Conservation (phyloP, 1,284 basidiomycete species). For the Prillingera fragicola region DNA sequence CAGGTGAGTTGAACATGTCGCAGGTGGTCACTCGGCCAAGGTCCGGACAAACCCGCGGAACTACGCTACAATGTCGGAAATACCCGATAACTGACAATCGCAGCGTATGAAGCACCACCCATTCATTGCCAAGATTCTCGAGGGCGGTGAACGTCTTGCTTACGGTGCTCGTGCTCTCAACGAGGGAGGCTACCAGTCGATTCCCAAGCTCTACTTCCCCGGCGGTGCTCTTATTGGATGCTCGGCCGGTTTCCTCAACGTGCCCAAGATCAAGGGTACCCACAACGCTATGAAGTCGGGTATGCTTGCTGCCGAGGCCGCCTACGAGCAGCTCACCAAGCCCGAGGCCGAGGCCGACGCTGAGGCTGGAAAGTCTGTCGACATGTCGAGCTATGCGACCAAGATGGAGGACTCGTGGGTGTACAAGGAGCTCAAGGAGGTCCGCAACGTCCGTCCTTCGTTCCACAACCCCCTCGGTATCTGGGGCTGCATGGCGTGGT, state of each 20-base stretch:
- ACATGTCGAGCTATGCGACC: conserved; percentile 72
- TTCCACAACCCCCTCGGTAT: conserved; percentile 82
- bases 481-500: conserved; percentile 84
- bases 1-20: conserved; percentile 59
- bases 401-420: conserved; percentile 79
- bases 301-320: conserved; percentile 90
- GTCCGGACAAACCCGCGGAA: too few species aligned
- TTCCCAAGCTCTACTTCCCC: conserved; percentile 88
- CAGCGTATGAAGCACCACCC: conserved; percentile 98
- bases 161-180: conserved; percentile 90
- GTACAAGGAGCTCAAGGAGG: conserved; percentile 79
- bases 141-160: conserved; percentile 71
- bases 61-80: too few species aligned
- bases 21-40: too few species aligned
- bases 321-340: conserved; percentile 59
- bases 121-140: conserved; percentile 74
- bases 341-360: conserved; percentile 13
- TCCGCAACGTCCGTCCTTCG: conserved; percentile 85
- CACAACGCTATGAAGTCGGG: conserved; percentile 99
- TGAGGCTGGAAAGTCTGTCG: conserved; percentile 47
- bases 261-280: conserved; percentile 99
- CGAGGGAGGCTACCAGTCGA: conserved; percentile 90
- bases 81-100: too few species aligned
- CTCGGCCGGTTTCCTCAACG: conserved; percentile 92
- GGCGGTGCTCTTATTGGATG: conserved; percentile 94